phyloP scores from a whole-genome alignment of 2,329 filamentous ascomycete genomes.

The Arthroderma uncinatum region DNA sequence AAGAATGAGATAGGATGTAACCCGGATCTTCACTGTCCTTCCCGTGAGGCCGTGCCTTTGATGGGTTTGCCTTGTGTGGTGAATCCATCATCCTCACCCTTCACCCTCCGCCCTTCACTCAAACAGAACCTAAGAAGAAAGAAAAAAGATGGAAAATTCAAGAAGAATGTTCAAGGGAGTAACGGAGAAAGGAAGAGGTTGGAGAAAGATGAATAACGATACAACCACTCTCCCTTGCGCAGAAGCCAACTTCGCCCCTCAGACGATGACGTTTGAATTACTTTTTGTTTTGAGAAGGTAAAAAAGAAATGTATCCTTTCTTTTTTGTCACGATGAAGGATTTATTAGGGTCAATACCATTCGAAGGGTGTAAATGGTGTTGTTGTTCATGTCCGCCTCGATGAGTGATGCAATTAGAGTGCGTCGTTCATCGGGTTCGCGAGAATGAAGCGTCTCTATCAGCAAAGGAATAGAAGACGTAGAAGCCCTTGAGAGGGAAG shows the following conservation, averaged over 20 bases:
- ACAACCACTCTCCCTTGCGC: constrained; percentile 6
- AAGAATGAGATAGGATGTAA: constrained; percentile 27
- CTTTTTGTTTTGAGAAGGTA: background rate
- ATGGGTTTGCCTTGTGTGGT: constrained; percentile 31
- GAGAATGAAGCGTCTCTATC: constrained; percentile 4
- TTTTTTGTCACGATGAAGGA: constrained; percentile 4
- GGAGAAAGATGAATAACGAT: constrained; percentile 8
- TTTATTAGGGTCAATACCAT: constrained; percentile 5
- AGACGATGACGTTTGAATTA: background rate
- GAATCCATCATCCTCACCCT: constrained; percentile 26
- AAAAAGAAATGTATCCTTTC: constrained; percentile 7
- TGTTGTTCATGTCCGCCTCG: background rate
- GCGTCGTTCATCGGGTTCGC: constrained; percentile 3
- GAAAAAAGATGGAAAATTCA: constrained; percentile 6
- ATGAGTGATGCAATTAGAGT: constrained; percentile 5
- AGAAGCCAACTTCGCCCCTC: constrained; percentile 2
- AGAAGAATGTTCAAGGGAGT: constrained; percentile 1
- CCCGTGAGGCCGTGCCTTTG: constrained; percentile 23
- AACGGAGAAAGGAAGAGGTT: constrained; percentile 5
- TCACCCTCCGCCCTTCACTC: background rate
- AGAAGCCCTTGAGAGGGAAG: background rate
- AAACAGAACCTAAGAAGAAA: background rate
- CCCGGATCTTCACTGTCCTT: constrained; percentile 30
- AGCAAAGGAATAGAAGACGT: constrained; percentile 4
- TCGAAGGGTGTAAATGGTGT: constrained; percentile 4